These are phyloP conservation scores for Melampsora larici-populina DNA, from an alignment of 1,284 basidiomycete genomes.

Conservation along the genomic window DNA sequence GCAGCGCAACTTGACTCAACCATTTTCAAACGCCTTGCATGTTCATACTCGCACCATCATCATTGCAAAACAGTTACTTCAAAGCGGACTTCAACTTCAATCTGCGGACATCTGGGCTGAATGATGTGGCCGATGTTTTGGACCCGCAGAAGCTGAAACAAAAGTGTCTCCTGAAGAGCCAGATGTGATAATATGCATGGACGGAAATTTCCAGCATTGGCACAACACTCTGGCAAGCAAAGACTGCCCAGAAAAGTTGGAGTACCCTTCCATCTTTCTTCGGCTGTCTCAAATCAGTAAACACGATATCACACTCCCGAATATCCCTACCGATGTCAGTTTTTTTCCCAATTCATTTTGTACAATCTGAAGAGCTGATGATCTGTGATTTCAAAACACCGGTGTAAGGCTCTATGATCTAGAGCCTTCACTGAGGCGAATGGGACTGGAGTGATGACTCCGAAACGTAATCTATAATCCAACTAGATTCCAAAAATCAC, in stretches of 20 bases:
- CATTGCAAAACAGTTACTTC: background rate
- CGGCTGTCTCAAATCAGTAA: background rate
- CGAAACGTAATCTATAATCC: too few relatives aligned
- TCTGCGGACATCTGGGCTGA: background rate
- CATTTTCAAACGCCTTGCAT: constrained; percentile 7
- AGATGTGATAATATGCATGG: constrained; percentile 6
- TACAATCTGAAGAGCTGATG: too few relatives aligned
- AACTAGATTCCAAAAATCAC: too few relatives aligned
- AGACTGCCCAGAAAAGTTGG: background rate
- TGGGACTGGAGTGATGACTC: too few relatives aligned
- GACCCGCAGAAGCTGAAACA: background rate
- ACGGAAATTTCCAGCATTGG: constrained; percentile 21
- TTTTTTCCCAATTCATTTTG: too few relatives aligned
- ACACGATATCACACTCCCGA: background rate
- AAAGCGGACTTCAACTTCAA: background rate
- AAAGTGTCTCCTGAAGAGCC: background rate
- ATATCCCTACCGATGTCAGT: too few relatives aligned
- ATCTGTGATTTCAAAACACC: too few relatives aligned
- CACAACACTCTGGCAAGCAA: constrained; percentile 15
- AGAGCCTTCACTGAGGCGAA: too few relatives aligned
- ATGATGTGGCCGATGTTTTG: constrained; percentile 10
- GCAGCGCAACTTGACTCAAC: background rate
- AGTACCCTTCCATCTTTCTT: constrained; percentile 10
- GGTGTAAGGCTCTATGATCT: too few relatives aligned
- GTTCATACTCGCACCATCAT: background rate